Conservation (phyloP, 2,329 filamentous ascomycete genomes). For the Monosporascus sp. region DNA sequence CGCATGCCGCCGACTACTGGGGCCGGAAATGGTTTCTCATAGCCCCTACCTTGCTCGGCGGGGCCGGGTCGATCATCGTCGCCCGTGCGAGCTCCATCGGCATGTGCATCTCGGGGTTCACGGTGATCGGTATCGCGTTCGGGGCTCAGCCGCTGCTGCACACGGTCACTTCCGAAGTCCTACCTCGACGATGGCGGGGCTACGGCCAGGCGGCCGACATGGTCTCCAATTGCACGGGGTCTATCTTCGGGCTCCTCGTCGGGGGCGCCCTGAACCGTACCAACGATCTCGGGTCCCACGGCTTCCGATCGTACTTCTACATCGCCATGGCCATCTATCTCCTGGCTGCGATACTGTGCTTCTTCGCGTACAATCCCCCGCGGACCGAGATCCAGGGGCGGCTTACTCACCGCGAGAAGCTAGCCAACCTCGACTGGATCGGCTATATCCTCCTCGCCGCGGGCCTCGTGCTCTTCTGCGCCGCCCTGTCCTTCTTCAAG, state of each 20-base stretch:
- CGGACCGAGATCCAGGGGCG: slow-evolving; percentile 19
- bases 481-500: slow-evolving; percentile 33
- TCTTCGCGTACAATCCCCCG: slow-evolving; percentile 30
- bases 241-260: slow-evolving; percentile 27
- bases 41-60: slow-evolving; percentile 27
- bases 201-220: slow-evolving; percentile 31
- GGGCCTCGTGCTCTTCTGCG: slow-evolving; percentile 33
- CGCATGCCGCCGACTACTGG: slow-evolving; percentile 38
- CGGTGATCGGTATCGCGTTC: slow-evolving; percentile 29
- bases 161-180: slow-evolving; percentile 33
- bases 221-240: slow-evolving; percentile 25
- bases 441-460: slow-evolving; percentile 30
- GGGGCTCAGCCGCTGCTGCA: slow-evolving; percentile 35
- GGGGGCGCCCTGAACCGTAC: slow-evolving; percentile 29
- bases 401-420: slow-evolving; percentile 26
- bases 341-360: slow-evolving; percentile 21
- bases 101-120: slow-evolving; percentile 33
- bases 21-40: slow-evolving; percentile 38
- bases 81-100: slow-evolving; percentile 28
- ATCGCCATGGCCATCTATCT: slow-evolving; percentile 26
- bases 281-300: slow-evolving; percentile 17
- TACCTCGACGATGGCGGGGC: slow-evolving; percentile 30
- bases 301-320: slow-evolving; percentile 33
- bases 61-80: slow-evolving; percentile 31
- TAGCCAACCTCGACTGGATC: slow-evolving; percentile 33